Conservation (phyloP, 495 filamentous ascomycete genomes). For the Cercophora newfieldiana region DNA sequence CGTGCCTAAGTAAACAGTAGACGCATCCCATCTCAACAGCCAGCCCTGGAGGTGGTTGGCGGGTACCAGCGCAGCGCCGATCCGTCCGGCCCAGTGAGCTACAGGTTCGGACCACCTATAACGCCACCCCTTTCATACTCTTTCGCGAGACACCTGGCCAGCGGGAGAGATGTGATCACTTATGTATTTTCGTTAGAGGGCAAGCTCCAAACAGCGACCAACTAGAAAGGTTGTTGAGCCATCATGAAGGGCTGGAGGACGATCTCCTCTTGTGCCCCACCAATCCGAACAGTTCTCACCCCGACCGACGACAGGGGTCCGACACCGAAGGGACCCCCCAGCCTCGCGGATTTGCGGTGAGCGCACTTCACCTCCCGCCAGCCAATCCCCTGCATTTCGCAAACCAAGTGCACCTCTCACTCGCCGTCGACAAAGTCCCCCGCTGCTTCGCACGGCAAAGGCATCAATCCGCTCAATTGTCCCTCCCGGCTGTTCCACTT, state of each 20-base stretch:
- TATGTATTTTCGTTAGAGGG: neutral
- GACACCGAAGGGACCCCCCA: conserved; percentile 8
- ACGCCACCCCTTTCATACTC: too few species aligned
- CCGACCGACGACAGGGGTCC: neutral
- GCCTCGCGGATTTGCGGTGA: conserved; percentile 24
- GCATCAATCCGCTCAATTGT: neutral
- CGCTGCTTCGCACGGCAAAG: neutral
- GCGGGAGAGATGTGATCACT: too few species aligned
- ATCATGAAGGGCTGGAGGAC: too few species aligned
- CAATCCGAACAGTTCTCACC: neutral
- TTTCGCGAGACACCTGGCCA: too few species aligned
- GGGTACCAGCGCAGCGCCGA: too few species aligned
- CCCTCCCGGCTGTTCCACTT: neutral
- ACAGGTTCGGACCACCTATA: too few species aligned
- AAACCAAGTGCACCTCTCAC: neutral
- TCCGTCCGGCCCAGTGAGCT: too few species aligned
- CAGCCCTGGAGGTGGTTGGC: too few species aligned
- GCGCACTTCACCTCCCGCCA: conserved; percentile 9
- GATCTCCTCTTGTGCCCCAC: too few species aligned
- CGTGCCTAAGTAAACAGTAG: too few species aligned
- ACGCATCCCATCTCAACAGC: too few species aligned
- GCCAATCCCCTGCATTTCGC: conserved; percentile 17
- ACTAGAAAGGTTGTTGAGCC: too few species aligned
- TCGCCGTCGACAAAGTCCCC: neutral
- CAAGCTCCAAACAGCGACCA: neutral